These are phyloP conservation scores for Hevea brasiliensis DNA, from an alignment of 345 rosid species.

Conservation along the genomic window DNA sequence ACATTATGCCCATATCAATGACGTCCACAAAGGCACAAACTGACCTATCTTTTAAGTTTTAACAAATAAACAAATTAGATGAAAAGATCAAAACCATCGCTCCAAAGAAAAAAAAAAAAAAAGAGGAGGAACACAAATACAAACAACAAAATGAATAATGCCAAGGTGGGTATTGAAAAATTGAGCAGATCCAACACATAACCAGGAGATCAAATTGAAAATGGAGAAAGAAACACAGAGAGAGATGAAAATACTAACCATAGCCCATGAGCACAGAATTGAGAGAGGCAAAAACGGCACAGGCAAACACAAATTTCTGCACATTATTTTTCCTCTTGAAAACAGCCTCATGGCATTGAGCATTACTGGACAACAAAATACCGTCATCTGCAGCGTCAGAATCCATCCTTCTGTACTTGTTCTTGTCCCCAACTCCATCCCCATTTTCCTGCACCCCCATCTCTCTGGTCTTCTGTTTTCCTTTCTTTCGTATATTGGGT, in stretches of 20 bases:
- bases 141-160: background rate
- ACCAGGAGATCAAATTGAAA: background rate
- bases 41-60: too few species aligned
- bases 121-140: too few species aligned
- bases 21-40: background rate
- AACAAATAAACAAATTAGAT: background rate
- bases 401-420: conserved; percentile 21
- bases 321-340: background rate
- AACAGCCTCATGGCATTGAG: background rate
- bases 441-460: conserved; percentile 23
- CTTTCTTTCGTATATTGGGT: too few species aligned
- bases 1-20: background rate
- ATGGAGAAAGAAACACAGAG: too few species aligned
- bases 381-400: background rate
- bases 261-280: conserved; percentile 33
- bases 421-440: conserved; percentile 7
- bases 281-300: conserved; percentile 29
- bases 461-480: too few species aligned
- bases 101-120: too few species aligned
- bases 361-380: background rate
- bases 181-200: background rate
- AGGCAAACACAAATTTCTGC: conserved; percentile 9
- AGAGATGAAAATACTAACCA: conserved; percentile 15
- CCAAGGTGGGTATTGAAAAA: background rate
- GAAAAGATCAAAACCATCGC: background rate